A percentile compares a stretch with the other conserved stretches of the same genome.
These are phyloP conservation scores for Amaranthus palmeri DNA, from an alignment of 148 eudicot species.

Conservation along the genomic window DNA sequence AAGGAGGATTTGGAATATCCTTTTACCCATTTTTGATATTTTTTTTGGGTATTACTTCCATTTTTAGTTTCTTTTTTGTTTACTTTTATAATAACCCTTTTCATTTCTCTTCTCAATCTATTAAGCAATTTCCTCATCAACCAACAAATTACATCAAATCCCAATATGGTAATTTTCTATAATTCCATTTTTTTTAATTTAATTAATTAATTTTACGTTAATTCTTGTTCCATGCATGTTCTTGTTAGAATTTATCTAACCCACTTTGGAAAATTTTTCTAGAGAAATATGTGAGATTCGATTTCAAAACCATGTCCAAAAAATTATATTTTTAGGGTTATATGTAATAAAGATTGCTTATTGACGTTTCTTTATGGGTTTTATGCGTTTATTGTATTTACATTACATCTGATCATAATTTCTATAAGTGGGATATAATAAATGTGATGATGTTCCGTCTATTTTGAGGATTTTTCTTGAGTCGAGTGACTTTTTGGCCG, in stretches of 20 bases:
- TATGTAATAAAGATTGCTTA: neutral
- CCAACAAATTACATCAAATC: conserved; percentile 10
- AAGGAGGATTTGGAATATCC: conserved; percentile 18
- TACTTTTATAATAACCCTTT: conserved; percentile 28
- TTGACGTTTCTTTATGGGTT: no score
- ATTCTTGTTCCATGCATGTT: neutral
- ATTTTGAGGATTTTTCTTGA: no score
- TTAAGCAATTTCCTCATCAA: neutral
- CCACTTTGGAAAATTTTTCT: neutral
- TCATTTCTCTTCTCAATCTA: conserved; percentile 10
- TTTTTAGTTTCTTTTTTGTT: conserved; percentile 29
- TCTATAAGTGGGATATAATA: no score
- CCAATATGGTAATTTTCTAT: neutral
- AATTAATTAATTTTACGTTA: neutral
- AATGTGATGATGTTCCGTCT: no score
- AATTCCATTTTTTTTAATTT: neutral
- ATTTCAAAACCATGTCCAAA: no score
- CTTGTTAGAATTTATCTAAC: neutral
- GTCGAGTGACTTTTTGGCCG: no score
- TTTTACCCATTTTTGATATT: conserved; percentile 20
- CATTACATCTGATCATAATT: no score
- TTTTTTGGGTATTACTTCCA: conserved; percentile 20
- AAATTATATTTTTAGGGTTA: no score
- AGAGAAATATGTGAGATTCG: no score
- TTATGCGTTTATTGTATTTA: no score